phyloP scores from a whole-genome alignment of 2,329 filamentous ascomycete species.

The Beauveria sp. region DNA sequence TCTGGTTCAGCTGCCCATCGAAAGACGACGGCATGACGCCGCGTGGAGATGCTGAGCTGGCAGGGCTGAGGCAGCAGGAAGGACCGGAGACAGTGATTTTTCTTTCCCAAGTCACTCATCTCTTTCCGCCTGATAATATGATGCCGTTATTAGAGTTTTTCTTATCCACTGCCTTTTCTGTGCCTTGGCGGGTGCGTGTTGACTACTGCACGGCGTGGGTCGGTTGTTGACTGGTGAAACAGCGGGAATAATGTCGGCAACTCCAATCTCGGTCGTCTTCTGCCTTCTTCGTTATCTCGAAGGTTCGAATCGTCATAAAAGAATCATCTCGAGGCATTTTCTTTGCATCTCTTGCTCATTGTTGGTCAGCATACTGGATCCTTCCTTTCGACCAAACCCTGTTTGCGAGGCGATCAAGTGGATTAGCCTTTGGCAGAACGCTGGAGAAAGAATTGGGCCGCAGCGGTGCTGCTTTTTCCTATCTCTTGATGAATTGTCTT shows the following conservation, averaged over 20 bases:
- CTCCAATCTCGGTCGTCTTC: neutral
- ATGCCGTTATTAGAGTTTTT: neutral
- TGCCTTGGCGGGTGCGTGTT: neutral
- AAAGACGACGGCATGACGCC: neutral
- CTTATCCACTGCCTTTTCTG: neutral
- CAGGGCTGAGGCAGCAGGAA: neutral
- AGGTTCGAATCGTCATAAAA: neutral
- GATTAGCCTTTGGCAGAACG: neutral
- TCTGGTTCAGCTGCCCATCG: neutral
- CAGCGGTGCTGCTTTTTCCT: neutral
- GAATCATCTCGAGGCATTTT: neutral
- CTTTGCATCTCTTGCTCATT: neutral
- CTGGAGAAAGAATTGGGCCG: neutral
- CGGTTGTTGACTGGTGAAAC: neutral
- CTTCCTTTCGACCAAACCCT: neutral
- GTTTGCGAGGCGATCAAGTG: neutral
- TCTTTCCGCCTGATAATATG: too few species aligned
- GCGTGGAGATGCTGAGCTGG: neutral
- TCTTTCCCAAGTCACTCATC: neutral
- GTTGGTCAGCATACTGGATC: neutral
- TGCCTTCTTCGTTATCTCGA: too few species aligned
- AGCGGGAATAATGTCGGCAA: conserved; percentile 3
- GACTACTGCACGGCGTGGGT: neutral
- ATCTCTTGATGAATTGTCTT: neutral
- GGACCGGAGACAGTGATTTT: neutral